phyloP scores from a whole-genome alignment of 2,329 filamentous ascomycete species.

The Moelleriella libera region DNA sequence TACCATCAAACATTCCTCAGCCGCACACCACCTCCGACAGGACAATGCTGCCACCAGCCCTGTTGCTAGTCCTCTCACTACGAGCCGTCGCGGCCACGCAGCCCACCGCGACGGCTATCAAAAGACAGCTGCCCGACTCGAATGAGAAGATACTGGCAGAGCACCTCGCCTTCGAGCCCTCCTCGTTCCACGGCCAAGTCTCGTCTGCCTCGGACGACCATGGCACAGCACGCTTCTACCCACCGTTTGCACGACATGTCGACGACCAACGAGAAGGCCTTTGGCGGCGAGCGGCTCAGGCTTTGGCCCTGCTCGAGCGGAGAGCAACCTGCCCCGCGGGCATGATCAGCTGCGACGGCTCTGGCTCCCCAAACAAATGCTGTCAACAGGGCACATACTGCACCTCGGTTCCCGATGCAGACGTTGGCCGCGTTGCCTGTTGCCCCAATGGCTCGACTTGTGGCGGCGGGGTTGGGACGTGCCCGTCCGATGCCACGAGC shows the following conservation, averaged over 20 bases:
- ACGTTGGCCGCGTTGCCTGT: slow-evolving; percentile 57
- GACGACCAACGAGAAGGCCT: slow-evolving; percentile 13
- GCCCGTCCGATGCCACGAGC: slow-evolving; percentile 45
- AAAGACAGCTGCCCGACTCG: slow-evolving; percentile 57
- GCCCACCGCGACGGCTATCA: slow-evolving; percentile 43
- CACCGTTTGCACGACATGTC: slow-evolving; percentile 37
- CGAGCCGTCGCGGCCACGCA: slow-evolving; percentile 19
- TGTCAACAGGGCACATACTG: slow-evolving; percentile 55
- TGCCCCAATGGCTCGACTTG: slow-evolving; percentile 54
- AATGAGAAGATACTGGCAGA: slow-evolving; percentile 62
- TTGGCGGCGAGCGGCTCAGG: slow-evolving; percentile 28
- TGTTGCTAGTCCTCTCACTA: slow-evolving; percentile 12
- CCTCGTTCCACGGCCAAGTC: slow-evolving; percentile 14
- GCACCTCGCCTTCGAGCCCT: slow-evolving; percentile 38
- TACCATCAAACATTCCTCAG: no score
- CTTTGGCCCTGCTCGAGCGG: slow-evolving; percentile 32
- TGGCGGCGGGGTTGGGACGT: slow-evolving; percentile 46
- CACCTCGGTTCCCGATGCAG: slow-evolving; percentile 46
- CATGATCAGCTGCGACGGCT: slow-evolving; percentile 48
- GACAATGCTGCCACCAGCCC: neutral
- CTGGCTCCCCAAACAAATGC: slow-evolving; percentile 58
- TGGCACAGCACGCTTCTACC: slow-evolving; percentile 18
- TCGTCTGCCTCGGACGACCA: slow-evolving; percentile 4
- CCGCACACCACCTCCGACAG: no score
- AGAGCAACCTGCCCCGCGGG: slow-evolving; percentile 55